These are phyloP conservation scores for Phialophora macrospora DNA, from an alignment of 2,329 filamentous ascomycete species.

Conservation along the genomic window DNA sequence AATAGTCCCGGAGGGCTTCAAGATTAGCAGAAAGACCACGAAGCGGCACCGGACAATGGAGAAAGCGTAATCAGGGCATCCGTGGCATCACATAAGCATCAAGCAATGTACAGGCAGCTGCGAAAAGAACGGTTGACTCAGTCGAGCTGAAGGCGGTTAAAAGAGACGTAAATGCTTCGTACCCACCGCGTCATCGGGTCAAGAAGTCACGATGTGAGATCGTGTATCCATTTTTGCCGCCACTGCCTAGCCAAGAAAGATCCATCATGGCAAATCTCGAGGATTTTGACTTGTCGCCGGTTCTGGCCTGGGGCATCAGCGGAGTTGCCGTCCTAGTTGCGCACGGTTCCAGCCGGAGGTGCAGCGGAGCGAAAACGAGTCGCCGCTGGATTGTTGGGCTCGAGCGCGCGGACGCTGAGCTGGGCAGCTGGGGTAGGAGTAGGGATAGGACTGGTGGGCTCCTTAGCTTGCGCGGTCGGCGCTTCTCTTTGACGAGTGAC, in stretches of 20 bases:
- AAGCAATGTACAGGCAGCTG: slow-evolving; percentile 16
- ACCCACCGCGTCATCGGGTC: slow-evolving; percentile 26
- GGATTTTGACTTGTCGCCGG: slow-evolving; percentile 2
- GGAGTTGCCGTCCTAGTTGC: slow-evolving; percentile 11
- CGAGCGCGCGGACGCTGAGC: slow-evolving; percentile 6
- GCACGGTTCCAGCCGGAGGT: not conserved
- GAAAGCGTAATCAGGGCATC: slow-evolving; percentile 5
- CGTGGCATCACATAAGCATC: slow-evolving; percentile 18
- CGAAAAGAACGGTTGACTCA: not conserved
- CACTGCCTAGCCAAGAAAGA: slow-evolving; percentile 11
- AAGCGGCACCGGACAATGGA: not conserved
- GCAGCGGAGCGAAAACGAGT: slow-evolving; percentile 7
- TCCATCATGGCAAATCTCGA: slow-evolving; percentile 9
- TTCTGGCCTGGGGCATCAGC: slow-evolving; percentile 2
- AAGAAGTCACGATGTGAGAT: slow-evolving; percentile 22
- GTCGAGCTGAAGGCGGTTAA: slow-evolving; percentile 11
- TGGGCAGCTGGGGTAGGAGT: slow-evolving; percentile 11
- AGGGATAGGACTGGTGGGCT: slow-evolving; percentile 8
- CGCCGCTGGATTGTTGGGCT: slow-evolving; percentile 13
- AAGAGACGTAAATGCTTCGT: not conserved
- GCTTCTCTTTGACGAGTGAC: slow-evolving; percentile 16
- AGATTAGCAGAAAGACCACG: slow-evolving; percentile 5
- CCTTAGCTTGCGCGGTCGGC: slow-evolving; percentile 10
- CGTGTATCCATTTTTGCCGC: slow-evolving; percentile 19
- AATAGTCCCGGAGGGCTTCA: not conserved